These are phyloP conservation scores for Solanum sejunctum DNA, from an alignment of 257 asterid genomes.

Conservation along the genomic window DNA sequence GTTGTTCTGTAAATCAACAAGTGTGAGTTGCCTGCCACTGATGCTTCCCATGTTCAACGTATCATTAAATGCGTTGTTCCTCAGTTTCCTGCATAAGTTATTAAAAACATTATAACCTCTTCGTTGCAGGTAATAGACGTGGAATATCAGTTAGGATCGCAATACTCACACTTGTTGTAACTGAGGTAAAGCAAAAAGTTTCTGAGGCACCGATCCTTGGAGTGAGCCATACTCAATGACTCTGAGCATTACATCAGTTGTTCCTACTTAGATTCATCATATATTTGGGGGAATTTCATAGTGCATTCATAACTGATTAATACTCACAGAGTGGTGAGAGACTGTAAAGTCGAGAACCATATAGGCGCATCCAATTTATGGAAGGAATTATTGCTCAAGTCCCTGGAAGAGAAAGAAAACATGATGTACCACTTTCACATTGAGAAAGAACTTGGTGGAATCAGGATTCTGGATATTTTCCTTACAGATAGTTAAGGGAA, in stretches of 20 bases:
- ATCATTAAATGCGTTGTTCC: conserved; percentile 60
- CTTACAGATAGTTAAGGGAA: conserved; percentile 77
- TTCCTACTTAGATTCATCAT: conserved; percentile 8
- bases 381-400: conserved; percentile 84
- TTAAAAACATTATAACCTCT: background rate
- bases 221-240: conserved; percentile 75
- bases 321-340: conserved; percentile 83
- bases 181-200: conserved; percentile 59
- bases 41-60: conserved; percentile 66
- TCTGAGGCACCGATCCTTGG: conserved; percentile 60
- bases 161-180: conserved; percentile 85
- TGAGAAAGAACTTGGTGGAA: background rate
- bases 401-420: conserved; percentile 33
- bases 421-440: background rate
- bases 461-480: background rate
- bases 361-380: conserved; percentile 50
- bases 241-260: conserved; percentile 28
- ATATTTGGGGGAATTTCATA: background rate
- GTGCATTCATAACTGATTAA: background rate
- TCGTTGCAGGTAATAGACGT: background rate
- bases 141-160: background rate
- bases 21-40: conserved; percentile 53
- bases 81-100: conserved; percentile 53
- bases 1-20: conserved; percentile 70
- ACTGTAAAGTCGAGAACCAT: conserved; percentile 64